Conservation (phyloP, 441 rosid species). For the Manihot esculenta region DNA sequence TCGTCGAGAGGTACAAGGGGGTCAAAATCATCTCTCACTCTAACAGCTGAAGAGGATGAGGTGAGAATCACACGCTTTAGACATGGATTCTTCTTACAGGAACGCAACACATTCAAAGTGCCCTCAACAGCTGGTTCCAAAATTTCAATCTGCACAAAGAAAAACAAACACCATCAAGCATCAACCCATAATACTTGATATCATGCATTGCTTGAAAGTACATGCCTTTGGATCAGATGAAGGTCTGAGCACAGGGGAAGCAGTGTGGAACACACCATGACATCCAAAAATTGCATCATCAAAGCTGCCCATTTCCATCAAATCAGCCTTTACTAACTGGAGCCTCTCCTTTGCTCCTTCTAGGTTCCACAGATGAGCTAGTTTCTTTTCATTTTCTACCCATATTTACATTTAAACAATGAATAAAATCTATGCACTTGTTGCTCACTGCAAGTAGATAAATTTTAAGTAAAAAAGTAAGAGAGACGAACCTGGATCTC, state of each 20-base stretch:
- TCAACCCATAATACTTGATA: too few relatives aligned
- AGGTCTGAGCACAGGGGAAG: constrained; percentile 77
- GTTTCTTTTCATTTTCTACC: constrained; percentile 64
- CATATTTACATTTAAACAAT: neutral
- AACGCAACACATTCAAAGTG: constrained; percentile 72
- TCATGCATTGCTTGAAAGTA: neutral
- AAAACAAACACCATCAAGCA: too few relatives aligned
- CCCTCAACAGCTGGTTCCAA: constrained; percentile 78
- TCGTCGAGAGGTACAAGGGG: constrained; percentile 61
- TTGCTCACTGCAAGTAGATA: neutral
- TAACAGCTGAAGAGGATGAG: constrained; percentile 76
- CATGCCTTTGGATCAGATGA: constrained; percentile 76
- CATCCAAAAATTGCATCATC: constrained; percentile 73
- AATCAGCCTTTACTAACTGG: constrained; percentile 60
- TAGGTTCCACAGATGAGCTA: constrained; percentile 63
- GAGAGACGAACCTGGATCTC: constrained; percentile 61
- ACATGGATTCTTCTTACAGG: constrained; percentile 60
- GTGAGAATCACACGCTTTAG: constrained; percentile 78
- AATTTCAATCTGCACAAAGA: constrained; percentile 55
- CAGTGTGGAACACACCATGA: constrained; percentile 86
- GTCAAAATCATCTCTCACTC: constrained; percentile 66
- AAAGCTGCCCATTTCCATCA: constrained; percentile 76
- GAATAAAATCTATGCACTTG: too few relatives aligned
- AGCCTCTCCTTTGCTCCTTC: constrained; percentile 89
- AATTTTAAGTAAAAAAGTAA: neutral